Conservation (phyloP, 192 early-diverging fungal genomes). For the Coemansia sp. region DNA sequence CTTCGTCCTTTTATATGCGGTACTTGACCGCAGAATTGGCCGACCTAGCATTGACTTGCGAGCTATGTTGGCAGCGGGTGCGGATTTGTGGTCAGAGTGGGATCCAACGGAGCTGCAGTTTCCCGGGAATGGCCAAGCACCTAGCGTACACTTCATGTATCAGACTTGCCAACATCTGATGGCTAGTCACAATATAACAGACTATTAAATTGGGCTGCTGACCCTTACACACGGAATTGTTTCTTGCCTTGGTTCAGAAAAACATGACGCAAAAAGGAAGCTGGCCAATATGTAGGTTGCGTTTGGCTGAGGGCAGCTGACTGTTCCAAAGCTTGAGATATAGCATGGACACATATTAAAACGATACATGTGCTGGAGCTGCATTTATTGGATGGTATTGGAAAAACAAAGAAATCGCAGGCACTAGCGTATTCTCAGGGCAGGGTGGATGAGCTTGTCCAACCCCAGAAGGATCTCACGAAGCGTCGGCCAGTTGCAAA, state of each 20-base stretch:
- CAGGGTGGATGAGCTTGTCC: background rate
- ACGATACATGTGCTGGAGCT: background rate
- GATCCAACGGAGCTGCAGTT: background rate
- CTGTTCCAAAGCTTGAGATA: background rate
- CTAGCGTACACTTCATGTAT: background rate
- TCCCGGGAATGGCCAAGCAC: background rate
- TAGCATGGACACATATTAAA: background rate
- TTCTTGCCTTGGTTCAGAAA: background rate
- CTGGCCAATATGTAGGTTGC: background rate
- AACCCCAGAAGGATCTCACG: constrained; percentile 5
- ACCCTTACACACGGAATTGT: background rate
- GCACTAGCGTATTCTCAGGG: background rate
- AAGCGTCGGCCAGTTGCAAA: constrained; percentile 21
- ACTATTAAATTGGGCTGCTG: constrained; percentile 6
- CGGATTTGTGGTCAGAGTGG: background rate
- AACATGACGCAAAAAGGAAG: background rate
- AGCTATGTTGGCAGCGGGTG: background rate
- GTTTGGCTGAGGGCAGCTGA: background rate
- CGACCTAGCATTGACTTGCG: background rate
- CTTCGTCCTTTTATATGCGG: background rate
- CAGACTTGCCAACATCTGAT: background rate
- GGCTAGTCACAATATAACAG: background rate
- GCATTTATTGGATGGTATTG: background rate
- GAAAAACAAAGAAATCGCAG: no score
- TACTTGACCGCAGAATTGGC: background rate